Evolutionary conservation across 2,329 filamentous ascomycete species (phyloP).

Genomic region (Talaromyces rugulosus): DNA sequence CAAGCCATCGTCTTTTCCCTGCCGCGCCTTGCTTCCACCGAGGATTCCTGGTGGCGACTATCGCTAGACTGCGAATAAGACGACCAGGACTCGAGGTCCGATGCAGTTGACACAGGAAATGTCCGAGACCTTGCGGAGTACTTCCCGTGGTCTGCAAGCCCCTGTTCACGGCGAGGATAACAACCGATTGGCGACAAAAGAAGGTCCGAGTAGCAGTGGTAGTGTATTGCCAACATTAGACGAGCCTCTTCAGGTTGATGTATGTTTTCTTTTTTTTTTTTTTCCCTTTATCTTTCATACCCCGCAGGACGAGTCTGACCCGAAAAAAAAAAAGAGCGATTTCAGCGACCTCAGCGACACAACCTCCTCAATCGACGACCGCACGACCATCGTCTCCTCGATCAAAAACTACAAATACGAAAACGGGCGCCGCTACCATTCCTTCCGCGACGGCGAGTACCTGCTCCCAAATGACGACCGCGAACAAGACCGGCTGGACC

Average conservation of each 20-base stretch:
- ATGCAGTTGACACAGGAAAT: neutral
- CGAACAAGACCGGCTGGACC: conserved; percentile 30
- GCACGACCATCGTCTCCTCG: conserved; percentile 12
- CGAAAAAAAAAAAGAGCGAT: conserved; percentile 8
- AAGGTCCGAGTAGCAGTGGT: neutral
- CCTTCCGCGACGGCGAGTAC: conserved; percentile 27
- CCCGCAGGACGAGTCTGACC: neutral
- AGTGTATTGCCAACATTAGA: neutral
- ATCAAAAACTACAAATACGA: conserved; percentile 20
- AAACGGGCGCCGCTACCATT: conserved; percentile 29
- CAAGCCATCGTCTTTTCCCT: neutral
- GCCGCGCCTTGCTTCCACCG: neutral
- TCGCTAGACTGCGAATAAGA: neutral
- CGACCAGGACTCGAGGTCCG: neutral
- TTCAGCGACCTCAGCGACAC: conserved; percentile 2
- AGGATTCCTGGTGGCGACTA: neutral
- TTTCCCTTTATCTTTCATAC: neutral
- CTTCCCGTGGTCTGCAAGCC: neutral
- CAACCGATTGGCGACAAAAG: neutral
- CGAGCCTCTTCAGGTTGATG: conserved; percentile 7
- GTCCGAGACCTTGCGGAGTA: neutral
- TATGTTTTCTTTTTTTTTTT: neutral
- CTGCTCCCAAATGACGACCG: conserved; percentile 30
- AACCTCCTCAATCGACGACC: conserved; percentile 9
- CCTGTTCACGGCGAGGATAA: neutral